Evolutionary conservation across 2,329 filamentous ascomycete genomes (phyloP).

Genomic region (Cladophialophora bantiana): DNA sequence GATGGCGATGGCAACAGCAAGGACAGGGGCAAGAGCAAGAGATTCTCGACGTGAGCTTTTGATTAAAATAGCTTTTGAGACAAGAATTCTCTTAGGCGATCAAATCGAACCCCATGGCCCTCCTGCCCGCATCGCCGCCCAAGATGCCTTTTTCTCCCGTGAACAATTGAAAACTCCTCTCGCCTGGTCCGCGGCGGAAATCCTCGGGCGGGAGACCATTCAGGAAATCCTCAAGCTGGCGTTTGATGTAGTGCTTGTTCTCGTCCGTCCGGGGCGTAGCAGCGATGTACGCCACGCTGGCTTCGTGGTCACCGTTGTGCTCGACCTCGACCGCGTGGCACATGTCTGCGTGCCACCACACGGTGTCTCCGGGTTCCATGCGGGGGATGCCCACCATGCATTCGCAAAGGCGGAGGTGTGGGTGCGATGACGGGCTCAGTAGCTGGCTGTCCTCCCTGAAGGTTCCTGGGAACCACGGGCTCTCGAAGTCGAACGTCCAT

Average conservation of each 20-base stretch:
- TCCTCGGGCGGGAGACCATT: slow-evolving; percentile 58
- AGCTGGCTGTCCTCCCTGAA: slow-evolving; percentile 46
- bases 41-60: too few relatives aligned
- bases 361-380: slow-evolving; percentile 50
- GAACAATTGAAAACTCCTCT: slow-evolving; percentile 31
- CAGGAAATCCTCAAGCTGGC: slow-evolving; percentile 58
- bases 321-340: slow-evolving; percentile 53
- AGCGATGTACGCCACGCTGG: slow-evolving; percentile 49
- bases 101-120: slow-evolving; percentile 34
- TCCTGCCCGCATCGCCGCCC: slow-evolving; percentile 31
- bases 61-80: too few relatives aligned
- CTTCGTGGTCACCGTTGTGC: slow-evolving; percentile 45
- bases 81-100: slow-evolving; percentile 5
- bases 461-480: slow-evolving; percentile 50
- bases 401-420: slow-evolving; percentile 50
- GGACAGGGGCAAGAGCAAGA: too few relatives aligned
- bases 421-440: slow-evolving; percentile 54
- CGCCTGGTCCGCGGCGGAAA: slow-evolving; percentile 31
- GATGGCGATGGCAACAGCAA: too few relatives aligned
- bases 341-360: slow-evolving; percentile 54
- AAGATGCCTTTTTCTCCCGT: slow-evolving; percentile 30
- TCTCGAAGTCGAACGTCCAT: slow-evolving; percentile 47
- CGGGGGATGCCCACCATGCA: slow-evolving; percentile 50
- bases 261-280: slow-evolving; percentile 47
- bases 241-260: slow-evolving; percentile 51